Evolutionary conservation across 2,329 filamentous ascomycete species (phyloP), one percentile per base, ranked within the genome.

Genomic region (Cadophora malorum): DNA sequence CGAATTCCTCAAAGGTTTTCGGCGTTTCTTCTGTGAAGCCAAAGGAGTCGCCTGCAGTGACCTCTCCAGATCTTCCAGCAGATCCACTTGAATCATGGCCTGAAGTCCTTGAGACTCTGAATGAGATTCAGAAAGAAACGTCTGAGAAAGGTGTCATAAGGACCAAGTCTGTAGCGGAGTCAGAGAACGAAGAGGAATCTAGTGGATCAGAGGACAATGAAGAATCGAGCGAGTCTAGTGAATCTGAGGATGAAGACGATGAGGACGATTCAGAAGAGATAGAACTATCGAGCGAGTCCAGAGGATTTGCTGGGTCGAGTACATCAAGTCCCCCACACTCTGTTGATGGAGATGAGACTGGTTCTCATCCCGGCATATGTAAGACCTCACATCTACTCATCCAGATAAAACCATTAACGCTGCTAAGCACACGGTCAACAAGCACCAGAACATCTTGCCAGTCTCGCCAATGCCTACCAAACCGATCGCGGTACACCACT

Each of bases 391-490:
- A 53, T 14, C 16, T 47, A 1, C 8, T 23, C 38, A 28, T 33
- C 5, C 3, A 21, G 9, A 47, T n/a, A 56, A 4, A 9, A 25
- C 10, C 16, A 52, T 14, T 64, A 16, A 64, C 52, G 12, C 10
- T 3, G 4, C 21, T 16, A 41, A 64, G 63, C 52, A 25, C 58
- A 47, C n/a, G 63, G 50, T 8, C 35, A 64, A 41, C 25, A 25
- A 4, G 63, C 63, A 14, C 63, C 63, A 14, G 16, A 47, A 19
- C 65, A 61, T 53, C 71, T 77, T 8, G 45, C 56, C 4, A 71
- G 74, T 4, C 73, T 78, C 3, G 19, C 66, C 3, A 8, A 56
- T 1, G 70, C 72, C 10, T 76, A 76, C 55, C 10, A 64, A 41
- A 69, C 63, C 2, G 73, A 76, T 52, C 55, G 65, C 9, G 65